phyloP scores from a whole-genome alignment of 805 yeast genomes.

The Zygoascus biomembranicola region DNA sequence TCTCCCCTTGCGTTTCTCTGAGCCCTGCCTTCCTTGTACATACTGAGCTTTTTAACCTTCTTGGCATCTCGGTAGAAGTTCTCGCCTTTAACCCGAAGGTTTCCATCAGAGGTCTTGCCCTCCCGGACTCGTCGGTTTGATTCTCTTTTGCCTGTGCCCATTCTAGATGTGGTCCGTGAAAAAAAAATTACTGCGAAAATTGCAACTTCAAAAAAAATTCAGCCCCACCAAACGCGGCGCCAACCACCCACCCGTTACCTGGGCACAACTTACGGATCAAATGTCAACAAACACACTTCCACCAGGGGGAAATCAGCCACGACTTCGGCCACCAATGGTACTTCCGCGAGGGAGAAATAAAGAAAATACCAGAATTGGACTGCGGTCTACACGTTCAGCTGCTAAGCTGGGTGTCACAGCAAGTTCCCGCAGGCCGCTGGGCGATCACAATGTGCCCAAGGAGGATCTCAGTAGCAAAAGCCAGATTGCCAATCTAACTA shows the following conservation, averaged over 20 bases:
- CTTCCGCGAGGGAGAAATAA: neutral
- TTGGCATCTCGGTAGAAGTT: slow-evolving; percentile 90
- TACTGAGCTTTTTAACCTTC: slow-evolving; percentile 77
- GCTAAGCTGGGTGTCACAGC: neutral
- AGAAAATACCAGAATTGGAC: neutral
- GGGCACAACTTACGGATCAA: neutral
- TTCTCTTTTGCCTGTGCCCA: slow-evolving; percentile 95
- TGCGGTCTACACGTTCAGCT: neutral
- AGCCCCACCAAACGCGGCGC: neutral
- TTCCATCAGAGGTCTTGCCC: slow-evolving; percentile 77
- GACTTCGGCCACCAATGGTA: neutral
- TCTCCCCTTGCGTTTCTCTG: slow-evolving; percentile 83
- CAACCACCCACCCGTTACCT: neutral
- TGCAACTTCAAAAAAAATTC: neutral
- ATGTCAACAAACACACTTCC: neutral
- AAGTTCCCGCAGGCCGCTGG: neutral
- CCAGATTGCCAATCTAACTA: neutral
- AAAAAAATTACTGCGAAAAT: neutral
- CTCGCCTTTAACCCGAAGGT: slow-evolving; percentile 91
- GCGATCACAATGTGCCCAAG: neutral
- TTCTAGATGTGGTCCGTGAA: slow-evolving; percentile 28
- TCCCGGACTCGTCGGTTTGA: slow-evolving; percentile 78
- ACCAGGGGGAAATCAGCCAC: neutral
- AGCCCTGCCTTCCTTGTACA: slow-evolving; percentile 91
- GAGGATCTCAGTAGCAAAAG: neutral